Percentiles rank a stretch among this genome's conserved stretches.
phyloP scores from a whole-genome alignment of 2,329 filamentous ascomycete species.

The Cercospora sesami region DNA sequence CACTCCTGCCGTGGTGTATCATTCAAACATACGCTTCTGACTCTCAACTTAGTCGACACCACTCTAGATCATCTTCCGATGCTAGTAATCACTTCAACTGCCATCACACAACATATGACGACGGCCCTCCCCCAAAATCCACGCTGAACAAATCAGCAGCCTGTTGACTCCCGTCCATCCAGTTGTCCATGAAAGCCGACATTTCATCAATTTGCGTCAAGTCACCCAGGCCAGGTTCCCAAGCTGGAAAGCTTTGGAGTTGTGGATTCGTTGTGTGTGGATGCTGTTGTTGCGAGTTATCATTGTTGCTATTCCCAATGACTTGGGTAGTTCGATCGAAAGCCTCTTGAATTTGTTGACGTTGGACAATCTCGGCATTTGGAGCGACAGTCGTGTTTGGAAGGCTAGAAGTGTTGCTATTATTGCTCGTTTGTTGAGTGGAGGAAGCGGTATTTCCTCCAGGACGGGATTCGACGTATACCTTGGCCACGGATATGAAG shows the following conservation, averaged over 20 bases:
- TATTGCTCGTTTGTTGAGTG: neutral
- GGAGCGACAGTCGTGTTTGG: neutral
- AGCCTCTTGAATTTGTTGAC: constrained; percentile 15
- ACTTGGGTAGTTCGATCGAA: constrained; percentile 8
- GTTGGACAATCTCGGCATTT: constrained; percentile 4
- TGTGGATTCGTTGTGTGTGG: neutral
- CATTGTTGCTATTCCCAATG: neutral
- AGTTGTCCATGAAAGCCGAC: constrained; percentile 22
- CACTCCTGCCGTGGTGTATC: neutral
- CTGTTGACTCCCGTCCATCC: constrained; percentile 22
- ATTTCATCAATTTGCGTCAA: constrained; percentile 18
- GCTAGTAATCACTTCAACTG: neutral
- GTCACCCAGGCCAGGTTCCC: neutral
- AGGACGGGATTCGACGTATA: constrained; percentile 13
- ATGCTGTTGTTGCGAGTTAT: neutral
- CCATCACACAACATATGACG: neutral
- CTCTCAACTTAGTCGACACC: too few species aligned
- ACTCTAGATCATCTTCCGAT: too few species aligned
- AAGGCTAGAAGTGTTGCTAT: neutral
- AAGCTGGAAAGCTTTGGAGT: neutral
- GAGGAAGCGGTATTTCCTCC: neutral
- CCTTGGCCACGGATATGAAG: constrained; percentile 17
- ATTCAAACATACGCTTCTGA: neutral
- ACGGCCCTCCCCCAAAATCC: constrained; percentile 8
- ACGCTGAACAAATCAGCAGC: constrained; percentile 17